These are phyloP conservation scores for Coemansia sp. DNA, from an alignment of 192 early-diverging fungal species.

Conservation along the genomic window DNA sequence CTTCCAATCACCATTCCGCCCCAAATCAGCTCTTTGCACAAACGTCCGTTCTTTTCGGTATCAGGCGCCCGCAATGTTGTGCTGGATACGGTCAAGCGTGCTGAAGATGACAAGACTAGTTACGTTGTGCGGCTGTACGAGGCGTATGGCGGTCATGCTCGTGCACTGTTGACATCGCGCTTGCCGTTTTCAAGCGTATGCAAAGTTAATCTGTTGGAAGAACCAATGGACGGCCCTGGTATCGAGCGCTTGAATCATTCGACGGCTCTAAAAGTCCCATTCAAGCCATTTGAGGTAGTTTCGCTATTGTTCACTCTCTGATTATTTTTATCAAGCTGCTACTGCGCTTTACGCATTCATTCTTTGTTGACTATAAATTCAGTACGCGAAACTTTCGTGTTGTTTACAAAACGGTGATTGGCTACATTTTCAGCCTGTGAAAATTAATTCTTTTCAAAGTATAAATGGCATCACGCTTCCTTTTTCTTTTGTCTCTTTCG, in stretches of 20 bases:
- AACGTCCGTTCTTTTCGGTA: slow-evolving; percentile 18
- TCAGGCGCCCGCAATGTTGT: slow-evolving; percentile 64
- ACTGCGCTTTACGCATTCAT: not conserved
- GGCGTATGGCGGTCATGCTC: slow-evolving; percentile 75
- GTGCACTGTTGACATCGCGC: slow-evolving; percentile 16
- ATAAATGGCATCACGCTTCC: no score
- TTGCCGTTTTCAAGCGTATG: slow-evolving; percentile 13
- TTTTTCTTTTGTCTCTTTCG: not conserved
- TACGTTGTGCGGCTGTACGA: slow-evolving; percentile 88
- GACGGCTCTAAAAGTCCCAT: slow-evolving; percentile 10
- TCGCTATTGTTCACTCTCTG: slow-evolving; percentile 13
- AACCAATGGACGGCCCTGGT: slow-evolving; percentile 9
- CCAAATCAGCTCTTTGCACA: not conserved
- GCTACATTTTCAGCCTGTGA: not conserved
- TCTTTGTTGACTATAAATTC: not conserved
- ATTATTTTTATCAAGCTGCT: not conserved
- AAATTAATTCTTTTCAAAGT: no score
- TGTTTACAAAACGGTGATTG: not conserved
- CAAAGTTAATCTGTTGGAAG: slow-evolving; percentile 41
- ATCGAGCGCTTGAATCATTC: not conserved
- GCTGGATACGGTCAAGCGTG: slow-evolving; percentile 86
- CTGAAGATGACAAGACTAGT: slow-evolving; percentile 67
- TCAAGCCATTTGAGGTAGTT: slow-evolving; percentile 45
- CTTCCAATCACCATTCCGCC: slow-evolving; percentile 28
- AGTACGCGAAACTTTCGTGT: not conserved